Conservation (phyloP, 306 rosid genomes). For the Begonia loranthoides region DNA sequence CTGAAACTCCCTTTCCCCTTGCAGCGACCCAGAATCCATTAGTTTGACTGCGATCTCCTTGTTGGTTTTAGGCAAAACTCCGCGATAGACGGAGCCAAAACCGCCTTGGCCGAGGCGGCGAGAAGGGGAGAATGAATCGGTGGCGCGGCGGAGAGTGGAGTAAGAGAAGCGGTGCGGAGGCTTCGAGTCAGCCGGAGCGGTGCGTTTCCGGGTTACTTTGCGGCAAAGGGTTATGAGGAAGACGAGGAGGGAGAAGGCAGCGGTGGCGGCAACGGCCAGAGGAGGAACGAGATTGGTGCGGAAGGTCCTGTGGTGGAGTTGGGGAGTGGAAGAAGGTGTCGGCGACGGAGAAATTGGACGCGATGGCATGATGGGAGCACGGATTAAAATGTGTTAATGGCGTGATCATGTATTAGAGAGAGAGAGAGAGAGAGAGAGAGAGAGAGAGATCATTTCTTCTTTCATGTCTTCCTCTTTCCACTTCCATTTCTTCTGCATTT, state of each 20-base stretch:
- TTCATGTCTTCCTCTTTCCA: neutral
- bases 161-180: constrained; percentile 62
- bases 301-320: constrained; percentile 2
- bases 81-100: constrained; percentile 75
- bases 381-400: neutral
- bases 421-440: neutral
- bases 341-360: constrained; percentile 29
- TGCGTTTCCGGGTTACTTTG: constrained; percentile 34
- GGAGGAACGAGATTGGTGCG: constrained; percentile 15
- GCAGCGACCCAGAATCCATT: constrained; percentile 70
- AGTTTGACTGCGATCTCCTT: constrained; percentile 66
- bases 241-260: constrained; percentile 39
- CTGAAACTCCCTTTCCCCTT: constrained; percentile 89
- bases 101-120: constrained; percentile 84
- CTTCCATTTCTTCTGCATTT: too few relatives aligned
- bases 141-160: constrained; percentile 76
- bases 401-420: neutral
- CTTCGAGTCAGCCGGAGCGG: constrained; percentile 31
- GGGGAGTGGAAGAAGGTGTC: constrained; percentile 11
- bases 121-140: constrained; percentile 51
- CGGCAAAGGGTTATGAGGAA: constrained; percentile 39
- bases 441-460: neutral
- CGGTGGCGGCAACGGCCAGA: constrained; percentile 16
- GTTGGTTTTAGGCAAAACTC: constrained; percentile 25
- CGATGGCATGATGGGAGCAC: constrained; percentile 33